Percentiles rank a stretch among this genome's conserved stretches.
Conservation (phyloP, 2,329 filamentous ascomycete species). For the Phialocephala subalpina region DNA sequence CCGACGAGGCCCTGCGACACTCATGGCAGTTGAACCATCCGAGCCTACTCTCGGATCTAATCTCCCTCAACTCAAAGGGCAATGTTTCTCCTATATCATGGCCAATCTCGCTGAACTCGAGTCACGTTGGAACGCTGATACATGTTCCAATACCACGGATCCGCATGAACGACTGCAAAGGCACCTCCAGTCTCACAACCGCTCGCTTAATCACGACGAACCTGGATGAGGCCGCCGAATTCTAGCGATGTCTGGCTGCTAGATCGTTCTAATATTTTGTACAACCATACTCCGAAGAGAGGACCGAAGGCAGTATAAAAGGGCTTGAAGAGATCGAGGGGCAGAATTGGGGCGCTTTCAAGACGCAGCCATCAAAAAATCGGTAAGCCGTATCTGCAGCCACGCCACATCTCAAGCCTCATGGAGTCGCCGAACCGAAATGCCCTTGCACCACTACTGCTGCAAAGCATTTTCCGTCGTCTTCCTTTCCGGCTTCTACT, state of each 20-base stretch:
- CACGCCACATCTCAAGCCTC: slow-evolving; percentile 11
- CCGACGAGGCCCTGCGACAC: not conserved
- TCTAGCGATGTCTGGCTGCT: not conserved
- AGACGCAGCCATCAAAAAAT: slow-evolving; percentile 7
- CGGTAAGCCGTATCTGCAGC: slow-evolving; percentile 17
- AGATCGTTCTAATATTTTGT: slow-evolving; percentile 2
- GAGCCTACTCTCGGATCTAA: slow-evolving; percentile 18
- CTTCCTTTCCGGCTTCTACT: not conserved
- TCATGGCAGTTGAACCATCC: slow-evolving; percentile 1
- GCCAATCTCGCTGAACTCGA: slow-evolving; percentile 11
- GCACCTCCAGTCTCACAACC: slow-evolving; percentile 6
- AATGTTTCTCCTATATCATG: slow-evolving; percentile 23
- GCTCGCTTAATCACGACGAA: slow-evolving; percentile 3
- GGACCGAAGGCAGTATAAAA: slow-evolving; percentile 14
- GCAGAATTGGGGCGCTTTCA: slow-evolving; percentile 16
- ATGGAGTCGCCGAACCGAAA: slow-evolving; percentile 19
- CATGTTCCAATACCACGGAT: slow-evolving; percentile 5
- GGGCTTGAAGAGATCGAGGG: slow-evolving; percentile 12
- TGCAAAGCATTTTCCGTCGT: slow-evolving; percentile 21
- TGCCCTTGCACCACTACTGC: slow-evolving; percentile 1
- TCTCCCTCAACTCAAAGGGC: slow-evolving; percentile 20
- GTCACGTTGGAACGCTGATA: slow-evolving; percentile 20
- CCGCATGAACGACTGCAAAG: not conserved
- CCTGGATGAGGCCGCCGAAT: slow-evolving; percentile 1
- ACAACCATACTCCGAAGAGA: slow-evolving; percentile 12